A percentile compares a stretch with the other conserved stretches of the same genome.
Evolutionary conservation across 106 monocot genomes (phyloP).

Genomic region (Dendrobium officinale): DNA sequence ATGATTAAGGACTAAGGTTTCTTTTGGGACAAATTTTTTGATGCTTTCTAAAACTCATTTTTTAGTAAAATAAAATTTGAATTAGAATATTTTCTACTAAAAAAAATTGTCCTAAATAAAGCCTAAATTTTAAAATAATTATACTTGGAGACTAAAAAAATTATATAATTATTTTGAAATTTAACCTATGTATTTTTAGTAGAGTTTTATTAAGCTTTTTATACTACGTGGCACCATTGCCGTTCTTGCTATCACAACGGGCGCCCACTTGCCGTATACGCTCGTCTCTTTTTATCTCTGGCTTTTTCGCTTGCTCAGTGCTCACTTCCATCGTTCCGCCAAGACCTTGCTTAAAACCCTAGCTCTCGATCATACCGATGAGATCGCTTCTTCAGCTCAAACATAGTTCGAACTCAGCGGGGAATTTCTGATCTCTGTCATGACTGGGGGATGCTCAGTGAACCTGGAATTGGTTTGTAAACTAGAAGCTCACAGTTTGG

Average conservation of each 20-base stretch:
- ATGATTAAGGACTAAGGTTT: too few species aligned
- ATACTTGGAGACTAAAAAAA: too few species aligned
- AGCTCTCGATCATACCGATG: not conserved
- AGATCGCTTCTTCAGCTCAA: not conserved
- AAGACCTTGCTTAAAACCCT: not conserved
- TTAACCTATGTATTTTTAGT: too few species aligned
- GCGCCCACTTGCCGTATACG: not conserved
- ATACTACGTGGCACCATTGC: not conserved
- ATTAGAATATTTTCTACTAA: too few species aligned
- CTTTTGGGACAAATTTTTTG: too few species aligned
- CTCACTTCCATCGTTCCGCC: not conserved
- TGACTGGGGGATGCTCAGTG: constrained; percentile 1
- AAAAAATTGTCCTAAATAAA: too few species aligned
- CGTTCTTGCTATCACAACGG: not conserved
- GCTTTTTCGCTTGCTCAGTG: not conserved
- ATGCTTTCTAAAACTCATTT: too few species aligned
- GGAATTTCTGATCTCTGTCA: not conserved
- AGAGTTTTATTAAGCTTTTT: not conserved
- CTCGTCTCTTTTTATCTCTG: not conserved
- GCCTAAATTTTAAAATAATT: too few species aligned
- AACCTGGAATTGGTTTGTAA: not conserved
- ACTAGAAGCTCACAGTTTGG: not conserved
- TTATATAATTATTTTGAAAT: too few species aligned
- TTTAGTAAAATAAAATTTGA: too few species aligned
- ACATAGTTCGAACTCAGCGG: not conserved